These are phyloP conservation scores for Quercus agrifolia DNA, from an alignment of 306 rosid species.

Conservation along the genomic window DNA sequence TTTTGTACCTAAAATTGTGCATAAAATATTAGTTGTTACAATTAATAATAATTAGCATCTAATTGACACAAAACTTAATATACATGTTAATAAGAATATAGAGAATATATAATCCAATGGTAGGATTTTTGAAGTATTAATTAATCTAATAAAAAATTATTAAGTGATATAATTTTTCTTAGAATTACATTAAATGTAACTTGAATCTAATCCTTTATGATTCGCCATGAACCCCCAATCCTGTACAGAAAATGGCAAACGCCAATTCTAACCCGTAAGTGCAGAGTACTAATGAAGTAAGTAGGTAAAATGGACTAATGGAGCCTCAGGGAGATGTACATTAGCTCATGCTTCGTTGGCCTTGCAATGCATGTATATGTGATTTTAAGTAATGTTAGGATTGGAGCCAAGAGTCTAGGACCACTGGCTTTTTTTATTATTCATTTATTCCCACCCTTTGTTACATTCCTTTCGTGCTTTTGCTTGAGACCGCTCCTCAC, in stretches of 20 bases:
- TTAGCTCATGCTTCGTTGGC: conserved; percentile 46
- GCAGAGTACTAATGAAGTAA: background rate
- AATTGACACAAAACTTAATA: too few relatives aligned
- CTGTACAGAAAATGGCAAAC: background rate
- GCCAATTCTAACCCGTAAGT: background rate
- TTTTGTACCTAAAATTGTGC: too few relatives aligned
- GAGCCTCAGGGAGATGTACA: background rate
- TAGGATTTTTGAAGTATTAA: too few relatives aligned
- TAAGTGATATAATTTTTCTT: too few relatives aligned
- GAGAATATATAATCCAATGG: too few relatives aligned
- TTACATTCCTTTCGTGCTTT: conserved; percentile 45
- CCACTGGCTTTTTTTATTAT: conserved; percentile 27
- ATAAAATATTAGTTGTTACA: too few relatives aligned
- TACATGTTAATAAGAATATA: too few relatives aligned
- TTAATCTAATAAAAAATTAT: too few relatives aligned
- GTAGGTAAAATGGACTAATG: background rate
- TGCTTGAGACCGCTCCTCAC: conserved; percentile 2
- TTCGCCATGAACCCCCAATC: background rate
- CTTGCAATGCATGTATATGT: background rate
- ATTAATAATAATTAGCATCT: too few relatives aligned
- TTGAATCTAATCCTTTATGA: too few relatives aligned
- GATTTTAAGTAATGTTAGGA: background rate
- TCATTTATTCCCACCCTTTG: conserved; percentile 12
- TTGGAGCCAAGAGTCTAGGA: conserved; percentile 22
- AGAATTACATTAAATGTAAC: too few relatives aligned